Conservation (phyloP, 2,329 filamentous ascomycete genomes). For the Xylaria sp. region DNA sequence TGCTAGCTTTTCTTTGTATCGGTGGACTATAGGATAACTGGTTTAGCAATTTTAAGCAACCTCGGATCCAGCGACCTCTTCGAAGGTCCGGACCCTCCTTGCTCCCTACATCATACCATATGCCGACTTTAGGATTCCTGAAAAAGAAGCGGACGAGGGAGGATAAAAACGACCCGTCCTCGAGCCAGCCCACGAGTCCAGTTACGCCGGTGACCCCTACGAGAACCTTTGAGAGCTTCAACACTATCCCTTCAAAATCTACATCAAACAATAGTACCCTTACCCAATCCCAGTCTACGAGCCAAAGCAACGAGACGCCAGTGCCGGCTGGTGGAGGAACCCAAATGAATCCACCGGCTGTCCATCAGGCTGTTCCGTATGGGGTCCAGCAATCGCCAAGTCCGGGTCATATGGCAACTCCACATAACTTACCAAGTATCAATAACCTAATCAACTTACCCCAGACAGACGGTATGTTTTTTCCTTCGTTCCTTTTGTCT, state of each 20-base stretch:
- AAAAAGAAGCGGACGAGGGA: constrained; percentile 99
- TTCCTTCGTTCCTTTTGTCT: not conserved
- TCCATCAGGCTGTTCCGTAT: constrained; percentile 52
- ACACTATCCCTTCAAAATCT: constrained; percentile 50
- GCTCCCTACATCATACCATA: constrained; percentile 58
- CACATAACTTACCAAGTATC: constrained; percentile 82
- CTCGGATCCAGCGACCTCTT: constrained; percentile 31
- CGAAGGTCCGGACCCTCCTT: constrained; percentile 44
- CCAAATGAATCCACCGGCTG: constrained; percentile 49
- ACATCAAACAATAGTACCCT: constrained; percentile 40
- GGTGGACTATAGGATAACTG: constrained; percentile 30
- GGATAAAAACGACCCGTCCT: constrained; percentile 76
- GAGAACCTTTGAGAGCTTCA: constrained; percentile 61
- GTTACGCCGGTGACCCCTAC: constrained; percentile 69
- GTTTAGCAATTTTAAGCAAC: constrained; percentile 11
- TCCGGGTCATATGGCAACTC: constrained; percentile 45
- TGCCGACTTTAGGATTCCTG: constrained; percentile 96
- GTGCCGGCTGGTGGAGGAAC: constrained; percentile 48
- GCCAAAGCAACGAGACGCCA: constrained; percentile 42
- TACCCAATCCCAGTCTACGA: constrained; percentile 41
- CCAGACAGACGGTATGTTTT: constrained; percentile 55
- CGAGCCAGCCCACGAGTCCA: constrained; percentile 72
- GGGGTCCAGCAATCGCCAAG: constrained; percentile 56
- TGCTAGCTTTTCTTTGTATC: constrained; percentile 26
- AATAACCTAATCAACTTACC: constrained; percentile 82